Base-by-base conservation (phyloP, 148 eudicot genomes). In the Pouteria glomerata region DNA sequence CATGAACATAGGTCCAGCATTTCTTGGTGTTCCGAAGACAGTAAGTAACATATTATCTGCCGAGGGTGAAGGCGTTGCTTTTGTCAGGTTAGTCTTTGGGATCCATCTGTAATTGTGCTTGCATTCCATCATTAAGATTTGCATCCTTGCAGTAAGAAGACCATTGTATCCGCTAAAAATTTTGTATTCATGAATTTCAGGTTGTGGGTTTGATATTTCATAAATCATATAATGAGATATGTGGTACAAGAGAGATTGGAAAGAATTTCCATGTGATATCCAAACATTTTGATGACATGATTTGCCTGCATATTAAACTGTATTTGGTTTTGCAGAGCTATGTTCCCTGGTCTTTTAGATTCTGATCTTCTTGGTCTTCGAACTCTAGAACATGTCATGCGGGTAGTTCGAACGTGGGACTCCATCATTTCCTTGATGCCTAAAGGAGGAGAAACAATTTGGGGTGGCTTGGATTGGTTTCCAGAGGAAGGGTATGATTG, bases 341-440 rank as follows among this genome's bases (percentile, higher is more conserved):
- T 91, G 61, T 91, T 90, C 57, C 93, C 96, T 18, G 93, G 93
- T 66, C 79, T 91, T 75, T 72, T 95, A 76, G 88, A 89, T 71
- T 67, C 78, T 58, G 98, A 95, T 81, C 59, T 95, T 55, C 91
- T 95, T 77, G 86, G 81, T 61, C 73, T 89, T 74, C 96, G 89
- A 73, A 89, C 93, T 26, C 74, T 95, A 78, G 97, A 88, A 77
- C 89, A 91, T 41, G 74, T 91, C 70, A 95, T 95, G 98, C 91
- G 80, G 77, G 88, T 95, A 96, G 86, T 89, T 5, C 88, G 98
- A 47, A 91, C 98, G 2, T 95, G 98, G 98, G 98, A 95, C 81
- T 83, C 98, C 30, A 95, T 93, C 21, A 91, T 95, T 97, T 95
- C 98, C 5, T 91, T 95, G 98, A 71, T 95, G 73, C 98, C 98